Conservation (phyloP, 176 grass and related monocot genomes). For the Phyllostachys edulis region DNA sequence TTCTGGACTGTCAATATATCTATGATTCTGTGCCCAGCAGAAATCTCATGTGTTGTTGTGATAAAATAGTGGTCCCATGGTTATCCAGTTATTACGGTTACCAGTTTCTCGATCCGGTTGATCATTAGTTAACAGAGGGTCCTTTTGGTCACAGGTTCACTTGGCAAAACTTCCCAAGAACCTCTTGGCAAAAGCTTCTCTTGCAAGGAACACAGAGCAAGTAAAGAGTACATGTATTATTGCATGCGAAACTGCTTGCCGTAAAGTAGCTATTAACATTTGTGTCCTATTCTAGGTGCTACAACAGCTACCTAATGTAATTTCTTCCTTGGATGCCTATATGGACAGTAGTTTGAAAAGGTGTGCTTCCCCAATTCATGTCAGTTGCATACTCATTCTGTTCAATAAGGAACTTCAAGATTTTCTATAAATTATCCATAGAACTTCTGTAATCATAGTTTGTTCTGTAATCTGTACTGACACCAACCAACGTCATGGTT, state of each 20-base stretch:
- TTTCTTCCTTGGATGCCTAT: conserved; percentile 90
- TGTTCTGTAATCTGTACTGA: neutral
- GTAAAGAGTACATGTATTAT: conserved; percentile 42
- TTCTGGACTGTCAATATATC: neutral
- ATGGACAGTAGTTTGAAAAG: conserved; percentile 85
- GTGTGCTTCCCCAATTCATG: conserved; percentile 33
- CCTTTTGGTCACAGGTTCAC: conserved; percentile 43
- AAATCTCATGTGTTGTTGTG: neutral
- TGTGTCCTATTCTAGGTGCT: conserved; percentile 33
- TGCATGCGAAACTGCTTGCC: neutral
- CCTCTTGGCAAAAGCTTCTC: conserved; percentile 70
- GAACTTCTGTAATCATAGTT: neutral
- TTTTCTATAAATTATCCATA: neutral
- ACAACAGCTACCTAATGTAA: conserved; percentile 72
- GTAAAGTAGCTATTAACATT: conserved; percentile 2
- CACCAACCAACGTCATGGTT: neutral
- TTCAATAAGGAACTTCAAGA: neutral
- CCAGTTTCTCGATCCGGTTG: neutral
- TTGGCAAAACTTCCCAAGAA: conserved; percentile 81
- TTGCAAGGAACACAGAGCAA: conserved; percentile 71
- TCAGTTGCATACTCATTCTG: neutral
- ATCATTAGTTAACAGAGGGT: neutral
- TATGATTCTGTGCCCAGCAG: neutral
- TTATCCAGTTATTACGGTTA: neutral
- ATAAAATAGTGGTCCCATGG: neutral